These are phyloP conservation scores for Pleoardoris graminearum DNA, from an alignment of 2,329 filamentous ascomycete genomes.

Conservation along the genomic window DNA sequence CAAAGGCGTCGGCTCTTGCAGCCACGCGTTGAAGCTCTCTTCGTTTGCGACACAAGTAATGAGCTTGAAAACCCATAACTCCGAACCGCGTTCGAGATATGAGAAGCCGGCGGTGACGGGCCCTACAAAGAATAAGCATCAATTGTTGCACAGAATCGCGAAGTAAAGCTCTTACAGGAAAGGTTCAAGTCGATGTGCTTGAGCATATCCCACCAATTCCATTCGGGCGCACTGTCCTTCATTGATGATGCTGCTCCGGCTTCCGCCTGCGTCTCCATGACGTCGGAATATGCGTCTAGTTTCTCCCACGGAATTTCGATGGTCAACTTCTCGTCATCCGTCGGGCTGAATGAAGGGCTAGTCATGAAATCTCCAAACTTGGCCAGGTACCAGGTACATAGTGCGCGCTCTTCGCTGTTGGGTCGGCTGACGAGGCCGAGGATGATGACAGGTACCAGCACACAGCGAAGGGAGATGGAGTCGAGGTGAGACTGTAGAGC, in stretches of 20 bases:
- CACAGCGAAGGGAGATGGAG: constrained; percentile 14
- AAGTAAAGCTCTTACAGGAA: constrained; percentile 19
- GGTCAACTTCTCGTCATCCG: constrained; percentile 15
- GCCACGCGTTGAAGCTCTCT: constrained; percentile 19
- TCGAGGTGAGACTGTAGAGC: constrained; percentile 13
- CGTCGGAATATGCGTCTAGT: constrained; percentile 22
- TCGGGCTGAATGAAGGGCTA: constrained; percentile 9
- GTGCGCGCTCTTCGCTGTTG: constrained; percentile 20
- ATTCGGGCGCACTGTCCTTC: constrained; percentile 22
- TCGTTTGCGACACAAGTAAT: constrained; percentile 24
- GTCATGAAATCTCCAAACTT: constrained; percentile 18
- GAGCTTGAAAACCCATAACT: constrained; percentile 26
- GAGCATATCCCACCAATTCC: constrained; percentile 34
- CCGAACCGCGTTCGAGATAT: constrained; percentile 22
- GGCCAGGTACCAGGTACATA: constrained; percentile 16
- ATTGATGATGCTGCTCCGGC: constrained; percentile 1
- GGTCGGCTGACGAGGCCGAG: constrained; percentile 21
- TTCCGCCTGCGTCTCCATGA: constrained; percentile 5
- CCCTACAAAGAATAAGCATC: constrained; percentile 3
- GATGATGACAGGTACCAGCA: constrained; percentile 23
- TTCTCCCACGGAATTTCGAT: constrained; percentile 29
- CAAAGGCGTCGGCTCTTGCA: neutral
- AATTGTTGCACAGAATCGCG: too few relatives aligned
- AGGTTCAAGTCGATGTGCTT: constrained; percentile 17
- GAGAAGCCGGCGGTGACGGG: constrained; percentile 13